Percentiles rank a stretch among this genome's conserved stretches.
Evolutionary conservation across 306 rosid genomes (phyloP).

Genomic region (Prunus fruticosa): DNA sequence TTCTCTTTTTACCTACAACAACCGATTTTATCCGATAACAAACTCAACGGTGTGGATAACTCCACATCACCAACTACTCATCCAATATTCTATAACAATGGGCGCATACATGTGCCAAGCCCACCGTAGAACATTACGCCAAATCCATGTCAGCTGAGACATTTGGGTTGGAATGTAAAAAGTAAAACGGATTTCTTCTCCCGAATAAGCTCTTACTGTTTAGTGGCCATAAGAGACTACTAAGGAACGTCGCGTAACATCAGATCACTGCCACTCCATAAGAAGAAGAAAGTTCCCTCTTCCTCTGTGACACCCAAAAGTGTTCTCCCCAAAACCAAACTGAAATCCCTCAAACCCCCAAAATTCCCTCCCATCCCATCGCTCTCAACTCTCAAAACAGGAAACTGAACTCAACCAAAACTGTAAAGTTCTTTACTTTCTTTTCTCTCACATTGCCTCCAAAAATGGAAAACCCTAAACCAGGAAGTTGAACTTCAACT

Average conservation of each 20-base stretch:
- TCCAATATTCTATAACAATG: too few species aligned
- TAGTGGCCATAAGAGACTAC: too few species aligned
- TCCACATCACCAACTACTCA: too few species aligned
- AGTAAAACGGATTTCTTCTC: too few species aligned
- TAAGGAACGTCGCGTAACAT: not conserved
- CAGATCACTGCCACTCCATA: not conserved
- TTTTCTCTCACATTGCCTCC: not conserved
- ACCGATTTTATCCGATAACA: too few species aligned
- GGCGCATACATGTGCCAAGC: too few species aligned
- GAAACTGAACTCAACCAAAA: not conserved
- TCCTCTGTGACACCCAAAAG: conserved; percentile 8
- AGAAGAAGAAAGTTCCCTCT: not conserved
- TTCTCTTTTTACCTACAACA: too few species aligned
- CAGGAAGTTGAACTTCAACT: not conserved
- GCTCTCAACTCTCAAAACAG: not conserved
- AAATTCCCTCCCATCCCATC: not conserved
- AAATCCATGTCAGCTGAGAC: too few species aligned
- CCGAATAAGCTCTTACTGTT: too few species aligned
- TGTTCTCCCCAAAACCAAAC: conserved; percentile 9
- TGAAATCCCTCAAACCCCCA: not conserved
- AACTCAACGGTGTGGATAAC: too few species aligned
- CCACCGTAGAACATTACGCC: too few species aligned
- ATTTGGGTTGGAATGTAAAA: too few species aligned
- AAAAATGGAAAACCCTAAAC: not conserved
- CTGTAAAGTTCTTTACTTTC: not conserved